Percentiles rank a stretch among this genome's conserved stretches.
Conservation (phyloP, 305 asterid genomes). For the Plantago lanceolata region DNA sequence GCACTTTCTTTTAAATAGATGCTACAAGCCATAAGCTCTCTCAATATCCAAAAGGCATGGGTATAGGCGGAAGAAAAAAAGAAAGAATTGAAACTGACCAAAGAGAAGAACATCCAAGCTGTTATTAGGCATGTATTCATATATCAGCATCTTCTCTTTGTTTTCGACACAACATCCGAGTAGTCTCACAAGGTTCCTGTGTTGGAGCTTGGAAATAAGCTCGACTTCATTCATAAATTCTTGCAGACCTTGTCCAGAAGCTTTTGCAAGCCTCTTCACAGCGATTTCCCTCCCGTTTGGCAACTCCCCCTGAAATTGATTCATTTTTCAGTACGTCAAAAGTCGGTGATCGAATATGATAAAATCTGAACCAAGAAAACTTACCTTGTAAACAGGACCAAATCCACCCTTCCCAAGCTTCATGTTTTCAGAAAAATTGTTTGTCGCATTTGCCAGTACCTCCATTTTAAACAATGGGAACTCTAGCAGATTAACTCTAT, state of each 20-base stretch:
- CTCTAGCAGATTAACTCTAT: conserved; percentile 32
- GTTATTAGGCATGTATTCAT: conserved; percentile 40
- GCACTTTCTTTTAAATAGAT: too few species aligned
- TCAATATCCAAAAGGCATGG: too few species aligned
- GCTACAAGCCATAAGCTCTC: not conserved
- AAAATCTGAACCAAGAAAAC: not conserved
- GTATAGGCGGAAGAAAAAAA: not conserved
- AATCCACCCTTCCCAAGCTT: conserved; percentile 53
- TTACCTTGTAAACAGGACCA: conserved; percentile 46
- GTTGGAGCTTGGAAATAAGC: conserved; percentile 51
- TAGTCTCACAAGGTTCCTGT: conserved; percentile 48
- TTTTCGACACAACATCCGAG: conserved; percentile 47
- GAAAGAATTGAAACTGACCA: conserved; percentile 26
- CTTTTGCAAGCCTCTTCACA: conserved; percentile 43
- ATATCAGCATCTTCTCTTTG: conserved; percentile 45
- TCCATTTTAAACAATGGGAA: conserved; percentile 33
- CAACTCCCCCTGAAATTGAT: conserved; percentile 32
- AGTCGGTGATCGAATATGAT: too few species aligned
- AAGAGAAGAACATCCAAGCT: conserved; percentile 46
- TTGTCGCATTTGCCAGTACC: conserved; percentile 32
- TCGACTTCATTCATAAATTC: conserved; percentile 52
- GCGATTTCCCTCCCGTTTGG: conserved; percentile 39
- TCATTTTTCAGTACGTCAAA: not conserved
- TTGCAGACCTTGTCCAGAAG: conserved; percentile 39
- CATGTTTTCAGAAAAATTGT: conserved; percentile 27